phyloP scores from a whole-genome alignment of 192 early-diverging fungal genomes.

The Coemansia sp. region DNA sequence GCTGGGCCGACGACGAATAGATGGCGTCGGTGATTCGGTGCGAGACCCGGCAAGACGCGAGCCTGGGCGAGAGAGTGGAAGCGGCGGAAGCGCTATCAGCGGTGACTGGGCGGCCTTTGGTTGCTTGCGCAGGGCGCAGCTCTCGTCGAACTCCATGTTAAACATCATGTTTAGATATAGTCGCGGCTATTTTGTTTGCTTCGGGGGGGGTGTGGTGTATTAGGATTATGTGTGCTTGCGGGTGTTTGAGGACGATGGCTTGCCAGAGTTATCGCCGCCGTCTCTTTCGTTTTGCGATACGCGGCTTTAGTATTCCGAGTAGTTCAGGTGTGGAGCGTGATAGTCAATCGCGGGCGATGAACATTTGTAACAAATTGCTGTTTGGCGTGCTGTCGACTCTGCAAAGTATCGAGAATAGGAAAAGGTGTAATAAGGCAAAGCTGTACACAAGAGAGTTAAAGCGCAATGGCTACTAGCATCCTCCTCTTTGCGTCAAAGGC shows the following conservation, averaged over 20 bases:
- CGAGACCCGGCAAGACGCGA: conserved; percentile 29
- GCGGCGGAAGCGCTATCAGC: conserved; percentile 33
- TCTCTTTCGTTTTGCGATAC: neutral
- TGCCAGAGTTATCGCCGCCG: neutral
- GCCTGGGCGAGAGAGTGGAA: conserved; percentile 36
- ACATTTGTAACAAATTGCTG: conserved; percentile 17
- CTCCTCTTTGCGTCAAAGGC: too few species aligned
- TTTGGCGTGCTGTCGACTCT: neutral
- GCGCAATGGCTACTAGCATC: too few species aligned
- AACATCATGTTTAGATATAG: conserved; percentile 46
- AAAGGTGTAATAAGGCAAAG: neutral
- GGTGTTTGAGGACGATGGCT: neutral
- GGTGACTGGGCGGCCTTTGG: conserved; percentile 14
- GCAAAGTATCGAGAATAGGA: neutral
- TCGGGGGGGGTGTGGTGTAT: neutral
- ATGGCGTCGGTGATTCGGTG: conserved; percentile 21
- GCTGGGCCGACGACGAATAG: conserved; percentile 33
- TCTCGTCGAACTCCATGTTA: conserved; percentile 48
- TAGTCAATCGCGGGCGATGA: conserved; percentile 34
- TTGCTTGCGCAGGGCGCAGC: neutral
- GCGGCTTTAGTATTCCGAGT: neutral
- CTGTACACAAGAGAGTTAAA: too few species aligned
- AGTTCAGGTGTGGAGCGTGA: conserved; percentile 13
- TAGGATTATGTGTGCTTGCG: neutral
- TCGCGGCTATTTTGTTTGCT: neutral